A percentile compares a stretch with the other conserved stretches of the same genome.
Conservation (phyloP, 257 asterid genomes). For the Solanum tarapatanum region DNA sequence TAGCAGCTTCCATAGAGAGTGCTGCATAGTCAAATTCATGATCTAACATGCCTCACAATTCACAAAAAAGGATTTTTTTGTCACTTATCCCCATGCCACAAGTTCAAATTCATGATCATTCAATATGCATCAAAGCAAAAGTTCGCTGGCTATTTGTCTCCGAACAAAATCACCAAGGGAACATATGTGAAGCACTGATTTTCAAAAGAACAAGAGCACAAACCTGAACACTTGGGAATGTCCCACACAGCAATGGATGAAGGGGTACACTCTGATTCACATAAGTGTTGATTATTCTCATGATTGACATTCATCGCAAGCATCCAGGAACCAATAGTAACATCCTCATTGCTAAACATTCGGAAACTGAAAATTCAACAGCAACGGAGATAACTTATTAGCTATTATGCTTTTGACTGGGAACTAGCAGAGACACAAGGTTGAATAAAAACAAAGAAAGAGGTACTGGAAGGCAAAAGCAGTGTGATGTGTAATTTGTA, state of each 20-base stretch:
- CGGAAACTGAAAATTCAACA: conserved; percentile 55
- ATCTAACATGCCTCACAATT: background rate
- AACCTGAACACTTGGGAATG: conserved; percentile 98
- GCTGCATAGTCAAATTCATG: background rate
- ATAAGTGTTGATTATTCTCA: conserved; percentile 59
- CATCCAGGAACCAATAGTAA: conserved; percentile 99
- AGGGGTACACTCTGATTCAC: conserved; percentile 58
- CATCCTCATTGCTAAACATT: conserved; percentile 98
- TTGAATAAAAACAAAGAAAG: background rate
- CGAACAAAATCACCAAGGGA: background rate
- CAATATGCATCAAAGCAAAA: background rate
- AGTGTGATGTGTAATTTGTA: background rate
- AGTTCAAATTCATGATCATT: background rate
- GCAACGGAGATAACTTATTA: background rate
- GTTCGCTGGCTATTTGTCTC: background rate
- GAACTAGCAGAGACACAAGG: background rate
- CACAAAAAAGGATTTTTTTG: background rate
- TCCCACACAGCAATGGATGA: conserved; percentile 95
- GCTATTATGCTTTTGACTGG: background rate
- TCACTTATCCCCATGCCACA: background rate
- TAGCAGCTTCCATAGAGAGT: background rate
- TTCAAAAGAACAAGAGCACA: background rate
- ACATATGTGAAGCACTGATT: background rate
- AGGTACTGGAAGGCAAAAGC: background rate
- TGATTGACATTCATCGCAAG: conserved; percentile 95